Evolutionary conservation across 306 rosid genomes (phyloP).

Genomic region (Ammopiptanthus mongolicus): DNA sequence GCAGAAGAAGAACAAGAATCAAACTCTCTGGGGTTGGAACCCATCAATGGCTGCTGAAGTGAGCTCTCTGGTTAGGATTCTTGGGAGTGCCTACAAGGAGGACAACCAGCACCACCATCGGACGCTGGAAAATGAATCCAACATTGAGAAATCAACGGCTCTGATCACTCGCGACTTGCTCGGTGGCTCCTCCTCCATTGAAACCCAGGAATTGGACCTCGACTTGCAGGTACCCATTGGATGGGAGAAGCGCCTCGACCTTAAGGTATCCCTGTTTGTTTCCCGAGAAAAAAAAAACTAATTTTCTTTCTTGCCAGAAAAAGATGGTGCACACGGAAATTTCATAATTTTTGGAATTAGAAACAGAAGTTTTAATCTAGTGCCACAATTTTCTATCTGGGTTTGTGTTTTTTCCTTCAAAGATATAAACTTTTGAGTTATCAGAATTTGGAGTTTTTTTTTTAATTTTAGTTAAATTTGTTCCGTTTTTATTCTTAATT

Average conservation of each 20-base stretch:
- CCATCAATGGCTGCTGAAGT: slow-evolving; percentile 81
- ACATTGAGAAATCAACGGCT: slow-evolving; percentile 61
- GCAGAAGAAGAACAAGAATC: not conserved
- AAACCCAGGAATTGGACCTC: slow-evolving; percentile 91
- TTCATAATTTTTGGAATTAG: not conserved
- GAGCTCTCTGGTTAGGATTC: slow-evolving; percentile 58
- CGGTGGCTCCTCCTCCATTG: slow-evolving; percentile 64
- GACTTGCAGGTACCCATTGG: slow-evolving; percentile 91
- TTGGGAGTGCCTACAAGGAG: slow-evolving; percentile 52
- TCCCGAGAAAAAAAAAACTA: slow-evolving; percentile 25
- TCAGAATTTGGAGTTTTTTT: not conserved
- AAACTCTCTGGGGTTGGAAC: not conserved
- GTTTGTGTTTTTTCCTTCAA: not conserved
- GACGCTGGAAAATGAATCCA: slow-evolving; percentile 53
- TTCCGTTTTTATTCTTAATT: not conserved
- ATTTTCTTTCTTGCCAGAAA: not conserved
- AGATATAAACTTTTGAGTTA: not conserved
- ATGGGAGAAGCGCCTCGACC: slow-evolving; percentile 92
- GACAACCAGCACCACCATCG: slow-evolving; percentile 45
- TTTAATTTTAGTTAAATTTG: not conserved
- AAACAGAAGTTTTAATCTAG: too few species aligned
- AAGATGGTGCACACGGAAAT: not conserved
- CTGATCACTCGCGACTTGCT: slow-evolving; percentile 79
- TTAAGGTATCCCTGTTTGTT: slow-evolving; percentile 48
- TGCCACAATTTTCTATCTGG: not conserved